A percentile compares a stretch with the other conserved stretches of the same genome.
Conservation (phyloP, 108 stramenopile species). For the Discostella stelligeroides region DNA sequence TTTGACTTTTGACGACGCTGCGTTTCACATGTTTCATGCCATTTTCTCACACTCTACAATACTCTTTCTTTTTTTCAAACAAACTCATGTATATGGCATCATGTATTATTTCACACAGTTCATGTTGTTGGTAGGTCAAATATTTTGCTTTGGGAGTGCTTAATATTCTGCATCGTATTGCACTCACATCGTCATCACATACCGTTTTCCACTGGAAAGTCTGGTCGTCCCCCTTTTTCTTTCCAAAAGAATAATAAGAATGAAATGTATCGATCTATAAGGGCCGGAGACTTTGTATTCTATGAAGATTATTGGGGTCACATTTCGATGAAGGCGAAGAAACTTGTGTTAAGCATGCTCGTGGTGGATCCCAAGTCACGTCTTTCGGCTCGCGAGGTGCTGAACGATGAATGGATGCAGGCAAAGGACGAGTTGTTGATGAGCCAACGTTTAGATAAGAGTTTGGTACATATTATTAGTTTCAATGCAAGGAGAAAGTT, state of each 20-base stretch:
- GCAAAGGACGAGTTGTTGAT: constrained; percentile 47
- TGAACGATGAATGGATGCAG: constrained; percentile 74
- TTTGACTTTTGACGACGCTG: background rate
- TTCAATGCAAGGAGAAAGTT: constrained; percentile 77
- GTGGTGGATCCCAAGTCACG: constrained; percentile 74
- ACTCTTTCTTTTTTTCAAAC: constrained; percentile 21
- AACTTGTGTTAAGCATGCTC: constrained; percentile 76
- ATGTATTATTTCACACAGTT: background rate
- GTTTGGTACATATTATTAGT: constrained; percentile 65
- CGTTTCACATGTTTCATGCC: background rate
- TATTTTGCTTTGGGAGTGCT: background rate
- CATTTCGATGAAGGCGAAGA: constrained; percentile 75
- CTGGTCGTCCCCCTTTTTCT: constrained; percentile 63
- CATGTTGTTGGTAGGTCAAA: constrained; percentile 6
- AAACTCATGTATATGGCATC: background rate
- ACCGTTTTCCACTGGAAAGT: background rate
- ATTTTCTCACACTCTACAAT: background rate
- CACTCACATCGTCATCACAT: background rate
- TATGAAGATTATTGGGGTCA: constrained; percentile 73
- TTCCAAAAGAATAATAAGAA: constrained; percentile 58
- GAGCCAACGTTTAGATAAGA: constrained; percentile 52
- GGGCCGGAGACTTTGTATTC: constrained; percentile 77
- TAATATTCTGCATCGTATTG: background rate
- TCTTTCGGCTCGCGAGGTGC: constrained; percentile 56
- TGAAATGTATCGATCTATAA: constrained; percentile 78